Conservation (phyloP, 2,329 filamentous ascomycete genomes). For the Chalaropsis thielavioides region DNA sequence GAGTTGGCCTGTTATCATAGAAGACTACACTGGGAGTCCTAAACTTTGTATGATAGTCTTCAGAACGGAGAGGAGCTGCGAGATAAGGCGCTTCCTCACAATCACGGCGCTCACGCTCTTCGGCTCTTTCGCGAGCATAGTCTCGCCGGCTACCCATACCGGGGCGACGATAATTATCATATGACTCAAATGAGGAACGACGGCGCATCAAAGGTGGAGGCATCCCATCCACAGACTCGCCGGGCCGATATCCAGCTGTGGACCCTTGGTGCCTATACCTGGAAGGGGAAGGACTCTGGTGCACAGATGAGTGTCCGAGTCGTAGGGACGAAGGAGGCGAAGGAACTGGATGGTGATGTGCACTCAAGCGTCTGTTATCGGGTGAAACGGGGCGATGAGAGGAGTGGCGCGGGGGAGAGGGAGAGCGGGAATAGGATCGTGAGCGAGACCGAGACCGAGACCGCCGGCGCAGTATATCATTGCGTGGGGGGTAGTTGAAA, state of each 20-base stretch:
- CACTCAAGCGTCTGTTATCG: not conserved
- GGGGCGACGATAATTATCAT: slow-evolving; percentile 4
- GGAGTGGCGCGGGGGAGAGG: not conserved
- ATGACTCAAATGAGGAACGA: slow-evolving; percentile 13
- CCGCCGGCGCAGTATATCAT: not conserved
- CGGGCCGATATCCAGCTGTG: not conserved
- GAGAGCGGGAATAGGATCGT: not conserved
- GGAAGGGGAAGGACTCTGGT: not conserved
- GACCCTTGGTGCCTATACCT: not conserved
- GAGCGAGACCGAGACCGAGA: not conserved
- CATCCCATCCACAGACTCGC: not conserved
- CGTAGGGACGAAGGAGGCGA: not conserved
- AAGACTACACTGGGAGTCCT: slow-evolving; percentile 11
- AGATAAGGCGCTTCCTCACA: not conserved
- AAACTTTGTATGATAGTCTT: slow-evolving; percentile 7
- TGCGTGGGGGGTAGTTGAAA: not conserved
- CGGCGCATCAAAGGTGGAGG: slow-evolving; percentile 7
- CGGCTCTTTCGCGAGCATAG: slow-evolving; percentile 9
- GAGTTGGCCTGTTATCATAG: slow-evolving; percentile 13
- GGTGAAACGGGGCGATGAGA: not conserved
- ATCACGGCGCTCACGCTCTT: slow-evolving; percentile 1
- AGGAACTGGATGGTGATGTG: not conserved
- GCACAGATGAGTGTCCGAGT: not conserved
- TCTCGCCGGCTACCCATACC: not conserved
- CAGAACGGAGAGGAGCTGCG: not conserved